Conservation (phyloP, 2,329 filamentous ascomycete species). For the Arthrinium puccinioides region DNA sequence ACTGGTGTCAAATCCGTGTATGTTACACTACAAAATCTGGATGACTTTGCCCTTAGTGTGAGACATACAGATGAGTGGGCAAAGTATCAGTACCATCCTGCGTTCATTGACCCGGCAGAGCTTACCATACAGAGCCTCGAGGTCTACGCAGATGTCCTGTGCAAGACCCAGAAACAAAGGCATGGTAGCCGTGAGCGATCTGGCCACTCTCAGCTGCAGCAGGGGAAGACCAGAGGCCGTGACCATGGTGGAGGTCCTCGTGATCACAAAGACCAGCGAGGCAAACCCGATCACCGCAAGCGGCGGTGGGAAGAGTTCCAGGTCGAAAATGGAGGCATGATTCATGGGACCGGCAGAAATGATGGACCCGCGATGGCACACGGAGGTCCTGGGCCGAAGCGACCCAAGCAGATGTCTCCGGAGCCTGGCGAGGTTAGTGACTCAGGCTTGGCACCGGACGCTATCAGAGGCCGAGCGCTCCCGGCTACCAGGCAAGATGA, state of each 20-base stretch:
- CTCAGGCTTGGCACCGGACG: not conserved
- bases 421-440: slow-evolving; percentile 8
- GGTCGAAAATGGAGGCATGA: not conserved
- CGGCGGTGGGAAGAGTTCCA: slow-evolving; percentile 4
- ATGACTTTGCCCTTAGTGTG: slow-evolving; percentile 22
- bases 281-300: slow-evolving; percentile 2
- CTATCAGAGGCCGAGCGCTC: not conserved
- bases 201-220: not conserved
- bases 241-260: not conserved
- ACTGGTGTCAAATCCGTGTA: slow-evolving; percentile 21
- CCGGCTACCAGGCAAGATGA: not conserved
- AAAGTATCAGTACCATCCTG: slow-evolving; percentile 19
- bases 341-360: not conserved
- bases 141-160: not conserved
- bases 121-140: slow-evolving; percentile 2
- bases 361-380: not conserved
- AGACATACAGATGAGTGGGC: slow-evolving; percentile 23
- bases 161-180: slow-evolving; percentile 7
- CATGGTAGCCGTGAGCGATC: slow-evolving; percentile 4
- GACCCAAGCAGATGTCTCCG: slow-evolving; percentile 5
- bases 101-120: slow-evolving; percentile 13
- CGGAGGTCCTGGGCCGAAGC: not conserved
- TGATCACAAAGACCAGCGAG: not conserved
- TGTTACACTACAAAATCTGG: slow-evolving; percentile 19
- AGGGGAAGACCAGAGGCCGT: slow-evolving; percentile 1